phyloP scores from a whole-genome alignment of 164 flowering plant species.

The Magnolia changhungtana region DNA sequence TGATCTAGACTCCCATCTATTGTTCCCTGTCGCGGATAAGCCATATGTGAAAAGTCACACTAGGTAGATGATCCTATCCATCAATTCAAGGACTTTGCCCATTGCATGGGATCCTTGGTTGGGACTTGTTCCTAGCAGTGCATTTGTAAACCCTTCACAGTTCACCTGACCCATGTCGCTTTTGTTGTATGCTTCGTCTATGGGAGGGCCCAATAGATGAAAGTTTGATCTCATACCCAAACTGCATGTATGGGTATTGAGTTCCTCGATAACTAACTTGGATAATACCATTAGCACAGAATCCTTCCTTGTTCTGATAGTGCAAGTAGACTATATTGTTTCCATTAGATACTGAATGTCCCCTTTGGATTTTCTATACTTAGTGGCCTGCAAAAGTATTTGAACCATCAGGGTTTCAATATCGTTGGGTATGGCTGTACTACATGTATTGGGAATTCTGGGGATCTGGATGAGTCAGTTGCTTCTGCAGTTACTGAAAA shows the following conservation, averaged over 20 bases:
- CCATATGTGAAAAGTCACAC: background rate
- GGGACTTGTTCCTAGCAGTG: background rate
- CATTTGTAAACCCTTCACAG: background rate
- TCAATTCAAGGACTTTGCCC: background rate
- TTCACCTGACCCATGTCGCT: background rate
- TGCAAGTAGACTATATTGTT: background rate
- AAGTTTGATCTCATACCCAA: too few species aligned
- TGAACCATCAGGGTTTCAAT: conserved; percentile 68
- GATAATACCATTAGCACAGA: background rate
- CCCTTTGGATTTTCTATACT: conserved; percentile 11
- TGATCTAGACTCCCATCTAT: background rate
- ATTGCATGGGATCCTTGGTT: background rate
- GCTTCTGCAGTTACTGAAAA: conserved; percentile 69
- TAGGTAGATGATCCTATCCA: background rate
- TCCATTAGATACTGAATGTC: background rate
- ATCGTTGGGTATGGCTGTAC: conserved; percentile 94
- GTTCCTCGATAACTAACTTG: background rate
- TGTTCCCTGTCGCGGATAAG: background rate
- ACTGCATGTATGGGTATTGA: background rate
- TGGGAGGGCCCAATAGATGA: background rate
- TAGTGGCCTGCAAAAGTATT: conserved; percentile 79
- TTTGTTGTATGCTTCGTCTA: background rate
- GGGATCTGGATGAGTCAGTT: conserved; percentile 74
- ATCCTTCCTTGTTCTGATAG: background rate
- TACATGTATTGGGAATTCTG: conserved; percentile 88